Conservation (phyloP, 306 rosid species). For the Ziziphus jujuba region DNA sequence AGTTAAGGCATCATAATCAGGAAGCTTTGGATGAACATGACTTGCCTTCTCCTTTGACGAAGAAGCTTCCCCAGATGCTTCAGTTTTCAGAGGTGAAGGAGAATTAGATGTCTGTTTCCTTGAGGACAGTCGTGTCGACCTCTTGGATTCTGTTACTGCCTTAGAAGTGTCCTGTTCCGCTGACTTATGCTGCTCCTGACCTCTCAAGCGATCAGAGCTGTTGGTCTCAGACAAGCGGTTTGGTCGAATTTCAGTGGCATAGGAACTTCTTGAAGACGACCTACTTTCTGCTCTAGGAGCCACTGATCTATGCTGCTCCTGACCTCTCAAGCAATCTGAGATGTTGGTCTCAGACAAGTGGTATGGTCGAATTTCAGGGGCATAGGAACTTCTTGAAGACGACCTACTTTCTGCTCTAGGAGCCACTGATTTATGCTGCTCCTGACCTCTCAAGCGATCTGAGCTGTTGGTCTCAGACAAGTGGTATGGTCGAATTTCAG, state of each 20-base stretch:
- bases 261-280: slow-evolving; percentile 43
- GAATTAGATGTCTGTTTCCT: slow-evolving; percentile 21
- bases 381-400: slow-evolving; percentile 41
- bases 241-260: slow-evolving; percentile 31
- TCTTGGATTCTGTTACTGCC: neutral
- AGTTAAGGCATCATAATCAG: slow-evolving; percentile 66
- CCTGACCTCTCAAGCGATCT: slow-evolving; percentile 28
- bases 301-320: slow-evolving; percentile 17
- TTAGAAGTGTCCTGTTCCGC: slow-evolving; percentile 10
- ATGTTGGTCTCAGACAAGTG: slow-evolving; percentile 30
- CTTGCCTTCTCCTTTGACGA: slow-evolving; percentile 43
- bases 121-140: neutral
- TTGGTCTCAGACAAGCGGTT: slow-evolving; percentile 30
- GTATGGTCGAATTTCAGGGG: slow-evolving; percentile 27
- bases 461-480: slow-evolving; percentile 37
- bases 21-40: slow-evolving; percentile 91
- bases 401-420: slow-evolving; percentile 50
- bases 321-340: slow-evolving; percentile 37
- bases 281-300: slow-evolving; percentile 47
- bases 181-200: slow-evolving; percentile 16
- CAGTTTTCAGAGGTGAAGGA: slow-evolving; percentile 31
- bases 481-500: slow-evolving; percentile 25
- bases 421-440: slow-evolving; percentile 21
- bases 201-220: slow-evolving; percentile 37
- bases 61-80: slow-evolving; percentile 28